Conservation (phyloP, 768 basidiomycete genomes). For the Glaciozyma antarctica region DNA sequence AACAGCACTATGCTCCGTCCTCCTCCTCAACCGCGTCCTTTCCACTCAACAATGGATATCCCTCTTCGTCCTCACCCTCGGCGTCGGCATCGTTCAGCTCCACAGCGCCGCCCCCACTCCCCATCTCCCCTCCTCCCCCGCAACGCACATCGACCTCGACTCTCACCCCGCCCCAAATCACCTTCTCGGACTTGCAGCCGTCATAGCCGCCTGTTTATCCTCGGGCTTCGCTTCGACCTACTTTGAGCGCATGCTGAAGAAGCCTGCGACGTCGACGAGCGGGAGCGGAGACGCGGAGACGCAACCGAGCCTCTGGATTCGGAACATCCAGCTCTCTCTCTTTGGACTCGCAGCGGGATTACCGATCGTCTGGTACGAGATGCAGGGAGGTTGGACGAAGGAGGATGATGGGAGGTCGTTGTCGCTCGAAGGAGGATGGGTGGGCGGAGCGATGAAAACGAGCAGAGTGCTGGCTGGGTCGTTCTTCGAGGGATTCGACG, state of each 20-base stretch:
- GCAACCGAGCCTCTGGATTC: slow-evolving; percentile 81
- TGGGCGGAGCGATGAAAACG: background rate
- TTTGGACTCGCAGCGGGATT: slow-evolving; percentile 83
- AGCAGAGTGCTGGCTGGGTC: background rate
- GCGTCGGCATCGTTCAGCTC: background rate
- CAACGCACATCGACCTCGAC: background rate
- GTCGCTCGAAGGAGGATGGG: slow-evolving; percentile 4
- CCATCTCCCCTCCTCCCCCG: background rate
- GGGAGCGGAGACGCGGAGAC: background rate
- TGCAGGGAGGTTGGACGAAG: slow-evolving; percentile 1
- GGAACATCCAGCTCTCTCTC: slow-evolving; percentile 86
- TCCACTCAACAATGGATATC: slow-evolving; percentile 60
- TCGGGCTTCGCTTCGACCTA: slow-evolving; percentile 92
- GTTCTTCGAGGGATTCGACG: slow-evolving; percentile 67
- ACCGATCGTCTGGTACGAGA: slow-evolving; percentile 45
- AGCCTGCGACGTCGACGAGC: slow-evolving; percentile 4
- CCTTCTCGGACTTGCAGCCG: slow-evolving; percentile 74
- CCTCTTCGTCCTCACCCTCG: background rate
- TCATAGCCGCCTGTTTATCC: slow-evolving; percentile 80
- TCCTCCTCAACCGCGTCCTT: slow-evolving; percentile 64
- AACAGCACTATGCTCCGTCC: slow-evolving; percentile 78
- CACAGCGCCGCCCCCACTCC: background rate
- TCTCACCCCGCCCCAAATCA: slow-evolving; percentile 48
- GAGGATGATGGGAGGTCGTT: background rate
- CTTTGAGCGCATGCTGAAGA: slow-evolving; percentile 88